Conservation (phyloP, 1,284 basidiomycete genomes). For the Pseudozyma tsukubaensis region DNA sequence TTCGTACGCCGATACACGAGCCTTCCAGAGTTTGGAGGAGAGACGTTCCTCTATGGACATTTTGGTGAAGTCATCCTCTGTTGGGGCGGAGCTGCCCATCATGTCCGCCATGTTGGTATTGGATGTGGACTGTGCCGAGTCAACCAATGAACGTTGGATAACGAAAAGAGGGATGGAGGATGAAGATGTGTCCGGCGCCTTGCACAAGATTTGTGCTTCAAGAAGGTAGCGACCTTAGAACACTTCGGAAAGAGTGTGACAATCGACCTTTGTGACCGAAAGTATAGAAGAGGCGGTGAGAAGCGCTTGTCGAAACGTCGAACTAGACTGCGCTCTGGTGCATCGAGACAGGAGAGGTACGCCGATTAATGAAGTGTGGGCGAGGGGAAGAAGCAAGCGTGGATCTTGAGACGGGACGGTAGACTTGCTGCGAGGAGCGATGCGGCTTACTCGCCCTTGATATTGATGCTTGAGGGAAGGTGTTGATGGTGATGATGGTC, state of each 20-base stretch:
- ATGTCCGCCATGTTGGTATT: slow-evolving; percentile 51
- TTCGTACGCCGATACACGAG: slow-evolving; percentile 91
- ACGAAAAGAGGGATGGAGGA: no score
- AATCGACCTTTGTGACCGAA: background rate
- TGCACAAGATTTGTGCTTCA: no score
- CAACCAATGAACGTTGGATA: no score
- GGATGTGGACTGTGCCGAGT: background rate
- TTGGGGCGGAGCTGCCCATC: slow-evolving; percentile 36
- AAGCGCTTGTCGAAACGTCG: no score
- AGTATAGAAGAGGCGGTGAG: background rate
- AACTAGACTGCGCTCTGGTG: background rate
- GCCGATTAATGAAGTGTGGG: slow-evolving; percentile 6
- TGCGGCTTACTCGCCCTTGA: no score
- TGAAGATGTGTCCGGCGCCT: no score
- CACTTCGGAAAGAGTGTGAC: slow-evolving; percentile 1
- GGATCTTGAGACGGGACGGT: no score
- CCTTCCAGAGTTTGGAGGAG: slow-evolving; percentile 86
- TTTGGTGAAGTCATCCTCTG: slow-evolving; percentile 89
- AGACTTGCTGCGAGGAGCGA: no score
- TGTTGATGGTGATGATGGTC: slow-evolving; percentile 15
- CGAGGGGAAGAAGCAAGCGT: background rate
- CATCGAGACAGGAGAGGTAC: background rate
- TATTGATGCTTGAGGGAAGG: slow-evolving; percentile 18
- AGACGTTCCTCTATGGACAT: slow-evolving; percentile 86
- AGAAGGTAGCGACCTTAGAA: no score